Evolutionary conservation across 139 green algal species (phyloP).

Genomic region (Chlamydomonas urium): DNA sequence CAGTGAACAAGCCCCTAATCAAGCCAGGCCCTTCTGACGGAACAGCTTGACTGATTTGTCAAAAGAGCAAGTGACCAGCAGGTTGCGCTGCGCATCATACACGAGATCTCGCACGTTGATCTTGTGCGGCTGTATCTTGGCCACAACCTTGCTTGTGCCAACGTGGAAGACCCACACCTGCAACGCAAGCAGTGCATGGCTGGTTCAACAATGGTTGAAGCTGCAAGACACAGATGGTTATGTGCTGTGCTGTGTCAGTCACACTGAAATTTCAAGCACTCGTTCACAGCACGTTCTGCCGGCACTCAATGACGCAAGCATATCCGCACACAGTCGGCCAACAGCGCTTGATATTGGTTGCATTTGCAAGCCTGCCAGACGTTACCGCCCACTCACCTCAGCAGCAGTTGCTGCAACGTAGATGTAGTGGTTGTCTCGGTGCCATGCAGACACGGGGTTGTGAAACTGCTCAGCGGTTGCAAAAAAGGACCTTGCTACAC

Average conservation of each 20-base stretch:
- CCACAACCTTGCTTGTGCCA: conserved; percentile 43
- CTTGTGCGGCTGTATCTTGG: conserved; percentile 35
- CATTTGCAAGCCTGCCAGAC: too few relatives aligned
- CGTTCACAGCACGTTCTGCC: too few relatives aligned
- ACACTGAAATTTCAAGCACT: too few relatives aligned
- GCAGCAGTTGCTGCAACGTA: background rate
- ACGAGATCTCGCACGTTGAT: conserved; percentile 49
- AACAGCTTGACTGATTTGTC: conserved; percentile 54
- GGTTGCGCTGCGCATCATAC: conserved; percentile 38
- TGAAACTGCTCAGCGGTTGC: conserved; percentile 33
- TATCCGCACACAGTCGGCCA: too few relatives aligned
- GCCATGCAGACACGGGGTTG: conserved; percentile 28
- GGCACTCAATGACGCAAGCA: too few relatives aligned
- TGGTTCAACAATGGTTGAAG: too few relatives aligned
- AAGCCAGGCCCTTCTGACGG: too few relatives aligned
- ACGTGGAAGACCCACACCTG: conserved; percentile 52
- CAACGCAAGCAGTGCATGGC: too few relatives aligned
- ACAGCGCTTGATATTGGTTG: too few relatives aligned
- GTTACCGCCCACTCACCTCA: background rate
- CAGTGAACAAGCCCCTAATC: too few relatives aligned
- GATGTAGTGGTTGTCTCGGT: background rate
- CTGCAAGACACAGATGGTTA: too few relatives aligned
- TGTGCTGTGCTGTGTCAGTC: too few relatives aligned
- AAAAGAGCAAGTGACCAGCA: conserved; percentile 54
- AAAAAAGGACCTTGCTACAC: conserved; percentile 19